Conservation (phyloP, 2,329 filamentous ascomycete genomes). For the Microcera coccophila region DNA sequence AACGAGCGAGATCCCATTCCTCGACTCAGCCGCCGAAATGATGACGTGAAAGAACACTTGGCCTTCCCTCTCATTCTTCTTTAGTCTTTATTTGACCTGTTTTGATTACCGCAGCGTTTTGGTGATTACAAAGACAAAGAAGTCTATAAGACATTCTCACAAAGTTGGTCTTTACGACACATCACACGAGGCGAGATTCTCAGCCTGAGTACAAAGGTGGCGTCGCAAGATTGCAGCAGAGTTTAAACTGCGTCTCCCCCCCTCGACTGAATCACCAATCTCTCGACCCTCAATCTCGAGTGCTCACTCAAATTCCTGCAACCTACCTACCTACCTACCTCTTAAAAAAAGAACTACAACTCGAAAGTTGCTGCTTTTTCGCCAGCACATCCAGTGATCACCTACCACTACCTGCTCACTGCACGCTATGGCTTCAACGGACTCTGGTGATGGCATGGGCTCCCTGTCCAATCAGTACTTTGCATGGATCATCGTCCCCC, state of each 20-base stretch:
- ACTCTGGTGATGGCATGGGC: constrained; percentile 13
- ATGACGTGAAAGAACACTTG: constrained; percentile 15
- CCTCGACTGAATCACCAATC: neutral
- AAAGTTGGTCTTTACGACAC: neutral
- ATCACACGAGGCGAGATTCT: neutral
- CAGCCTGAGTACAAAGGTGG: neutral
- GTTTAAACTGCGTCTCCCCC: neutral
- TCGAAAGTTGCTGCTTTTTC: neutral
- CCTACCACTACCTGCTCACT: neutral
- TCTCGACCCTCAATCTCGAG: no score
- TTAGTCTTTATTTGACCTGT: no score
- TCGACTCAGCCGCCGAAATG: neutral
- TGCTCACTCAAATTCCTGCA: no score
- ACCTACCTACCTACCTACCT: neutral
- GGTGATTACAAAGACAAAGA: no score
- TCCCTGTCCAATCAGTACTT: constrained; percentile 48
- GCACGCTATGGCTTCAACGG: neutral
- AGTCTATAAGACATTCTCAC: no score
- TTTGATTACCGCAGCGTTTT: no score
- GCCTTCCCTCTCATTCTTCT: no score
- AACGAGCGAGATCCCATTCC: constrained; percentile 14
- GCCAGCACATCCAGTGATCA: neutral
- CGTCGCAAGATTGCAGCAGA: neutral
- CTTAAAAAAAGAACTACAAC: neutral
- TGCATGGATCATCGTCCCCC: constrained; percentile 52